Evolutionary conservation across 108 stramenopile genomes (phyloP), one percentile per base, ranked within the genome.

Genomic region (Mayamaea pseudoterrestris): DNA sequence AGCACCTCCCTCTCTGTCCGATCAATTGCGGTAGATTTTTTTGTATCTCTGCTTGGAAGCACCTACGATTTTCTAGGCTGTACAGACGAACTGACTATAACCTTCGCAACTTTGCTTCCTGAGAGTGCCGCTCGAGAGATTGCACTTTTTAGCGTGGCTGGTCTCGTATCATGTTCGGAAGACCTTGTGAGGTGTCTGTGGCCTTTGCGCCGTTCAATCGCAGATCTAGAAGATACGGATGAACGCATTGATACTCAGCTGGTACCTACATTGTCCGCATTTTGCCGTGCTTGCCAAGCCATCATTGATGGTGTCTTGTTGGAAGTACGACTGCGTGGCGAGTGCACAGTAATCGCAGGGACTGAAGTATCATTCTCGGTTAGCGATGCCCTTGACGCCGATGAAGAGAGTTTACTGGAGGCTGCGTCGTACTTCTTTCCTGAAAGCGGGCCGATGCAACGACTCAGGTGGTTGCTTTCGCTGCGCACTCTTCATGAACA

Each of bases 381-480:
- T 44, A 16, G 27, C 14, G 14, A 14, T 16, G 17, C 23, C 23
- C 22, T 27, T 22, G 89, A 91, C 35, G 89, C 89, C n/a, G 89
- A 91, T 58, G 89, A 91, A 60, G 89, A 91, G 53, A 84, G 82
- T 2, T 35, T 91, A 7, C 81, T 73, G 18, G 89, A 91, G 65
- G 82, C 81, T 17, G 79, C 84, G 14, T 79, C 55, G 44, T 85
- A 69, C 57, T 91, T 90, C 47, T 44, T 66, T 13, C 68, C 81
- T 0, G 82, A 91, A 50, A 68, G 66, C 12, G 65, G 63, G 28
- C 71, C 78, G 8, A 47, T 76, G 16, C 89, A 91, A 43, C 74
- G 73, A 34, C 42, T 86, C 6, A 65, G 83, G 16, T 91, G 84
- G 83, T 60, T 91, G 9, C 41, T 76, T 35, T 77, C 77, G 1